phyloP scores from a whole-genome alignment of 768 basidiomycete species.

The Mycena capillaripes region DNA sequence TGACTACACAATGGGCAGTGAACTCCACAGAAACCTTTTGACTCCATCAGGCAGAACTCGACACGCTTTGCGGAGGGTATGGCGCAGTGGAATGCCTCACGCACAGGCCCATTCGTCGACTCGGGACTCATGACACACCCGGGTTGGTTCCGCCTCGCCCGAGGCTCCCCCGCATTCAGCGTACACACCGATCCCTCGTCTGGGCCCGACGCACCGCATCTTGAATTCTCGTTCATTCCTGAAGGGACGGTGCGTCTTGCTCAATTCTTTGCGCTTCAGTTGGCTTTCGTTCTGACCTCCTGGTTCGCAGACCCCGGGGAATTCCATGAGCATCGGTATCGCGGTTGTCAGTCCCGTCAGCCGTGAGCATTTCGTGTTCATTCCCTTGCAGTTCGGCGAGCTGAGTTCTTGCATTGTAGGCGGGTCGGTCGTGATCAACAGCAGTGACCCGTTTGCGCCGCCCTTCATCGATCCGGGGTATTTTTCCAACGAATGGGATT shows the following conservation, averaged over 20 bases:
- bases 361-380: neutral
- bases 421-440: constrained; percentile 1
- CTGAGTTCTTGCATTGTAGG: constrained; percentile 1
- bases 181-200: constrained; percentile 2
- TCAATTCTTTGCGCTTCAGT: neutral
- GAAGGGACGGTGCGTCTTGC: constrained; percentile 8
- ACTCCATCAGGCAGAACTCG: constrained; percentile 2
- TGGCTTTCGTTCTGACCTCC: constrained; percentile 3
- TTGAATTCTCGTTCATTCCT: constrained; percentile 1
- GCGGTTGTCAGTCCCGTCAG: neutral
- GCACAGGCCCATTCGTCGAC: constrained; percentile 7
- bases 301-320: neutral
- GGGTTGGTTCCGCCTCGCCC: constrained; percentile 6
- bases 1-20: neutral
- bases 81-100: neutral
- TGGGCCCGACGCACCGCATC: constrained; percentile 11
- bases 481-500: neutral
- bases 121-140: neutral
- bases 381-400: neutral
- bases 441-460: neutral
- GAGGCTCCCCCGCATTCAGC: neutral
- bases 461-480: neutral
- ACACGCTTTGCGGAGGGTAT: neutral
- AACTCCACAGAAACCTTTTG: constrained; percentile 5
- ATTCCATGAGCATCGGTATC: neutral